Conservation (phyloP, 1,284 basidiomycete species). For the Singerocomus rubriflavus region DNA sequence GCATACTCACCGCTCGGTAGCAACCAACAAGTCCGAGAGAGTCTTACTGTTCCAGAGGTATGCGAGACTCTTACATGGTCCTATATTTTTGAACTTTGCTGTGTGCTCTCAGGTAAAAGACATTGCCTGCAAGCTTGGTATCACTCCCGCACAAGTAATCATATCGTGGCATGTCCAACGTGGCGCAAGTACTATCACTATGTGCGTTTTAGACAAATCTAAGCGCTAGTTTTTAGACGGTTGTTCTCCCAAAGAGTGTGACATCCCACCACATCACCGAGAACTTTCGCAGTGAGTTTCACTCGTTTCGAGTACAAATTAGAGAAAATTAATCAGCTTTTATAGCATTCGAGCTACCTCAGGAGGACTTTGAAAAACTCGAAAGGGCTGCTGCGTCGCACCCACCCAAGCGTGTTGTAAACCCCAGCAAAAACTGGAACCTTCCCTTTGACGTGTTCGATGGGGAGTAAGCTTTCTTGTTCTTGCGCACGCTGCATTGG, state of each 20-base stretch:
- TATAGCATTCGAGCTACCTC: constrained; percentile 52
- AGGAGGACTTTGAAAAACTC: constrained; percentile 53
- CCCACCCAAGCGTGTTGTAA: constrained; percentile 49
- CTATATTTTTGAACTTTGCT: not conserved
- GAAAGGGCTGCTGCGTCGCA: constrained; percentile 60
- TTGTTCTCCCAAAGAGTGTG: constrained; percentile 80
- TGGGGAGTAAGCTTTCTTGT: constrained; percentile 24
- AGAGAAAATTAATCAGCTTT: not conserved
- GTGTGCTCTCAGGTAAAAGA: constrained; percentile 41
- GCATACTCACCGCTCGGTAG: constrained; percentile 81
- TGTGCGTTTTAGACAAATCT: not conserved
- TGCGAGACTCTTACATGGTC: not conserved
- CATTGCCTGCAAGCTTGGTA: constrained; percentile 61
- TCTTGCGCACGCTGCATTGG: too few species aligned
- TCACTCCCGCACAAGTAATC: constrained; percentile 76
- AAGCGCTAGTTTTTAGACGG: constrained; percentile 40
- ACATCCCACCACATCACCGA: constrained; percentile 67
- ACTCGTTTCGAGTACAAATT: not conserved
- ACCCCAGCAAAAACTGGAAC: constrained; percentile 63
- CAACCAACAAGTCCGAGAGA: constrained; percentile 52
- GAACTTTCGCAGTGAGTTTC: constrained; percentile 57
- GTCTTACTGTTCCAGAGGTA: constrained; percentile 54
- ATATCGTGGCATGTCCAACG: constrained; percentile 81
- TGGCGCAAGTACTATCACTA: constrained; percentile 49
- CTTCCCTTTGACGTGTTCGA: constrained; percentile 63